Evolutionary conservation across 2,329 filamentous ascomycete species (phyloP), one percentile per base, ranked within the genome.

Genomic region (Sporothrix humicola): DNA sequence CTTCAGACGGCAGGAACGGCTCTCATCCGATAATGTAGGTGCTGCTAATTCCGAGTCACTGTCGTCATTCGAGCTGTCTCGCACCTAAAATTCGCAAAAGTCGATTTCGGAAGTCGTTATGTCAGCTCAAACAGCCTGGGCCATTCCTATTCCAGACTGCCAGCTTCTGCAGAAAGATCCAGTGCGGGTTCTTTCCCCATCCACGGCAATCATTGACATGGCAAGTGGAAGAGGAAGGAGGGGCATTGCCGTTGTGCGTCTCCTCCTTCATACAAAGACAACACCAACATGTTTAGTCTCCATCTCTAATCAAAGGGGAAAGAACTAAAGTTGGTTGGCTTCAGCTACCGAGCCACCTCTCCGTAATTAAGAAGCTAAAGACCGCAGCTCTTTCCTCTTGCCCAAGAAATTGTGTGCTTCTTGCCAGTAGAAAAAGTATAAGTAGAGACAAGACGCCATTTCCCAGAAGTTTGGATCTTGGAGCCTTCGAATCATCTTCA

Each of bases 281-380:
- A 20, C 8, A 66, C 20, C 61, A 66, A 15, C 12, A 12, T 9
- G 8, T 26, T 23, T 37, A 26, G 23, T 26, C 56, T 42, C 8
- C 8, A 6, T n/a, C 15, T 61, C 12, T 37, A 9, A 44, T 13
- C 61, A 7, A 23, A 13, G n/a, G 9, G 42, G 61, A 66, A 66
- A 23, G 61, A 46, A 7, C 61, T 26, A 26, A n/a, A n/a, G n/a
- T 6, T 3, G 48, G n/a, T 7, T 52, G 48, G 6, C n/a, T 37
- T 37, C 31, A 37, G 58, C 58, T 37, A 23, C 26, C 58, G 52
- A 61, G 58, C 46, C 8, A 50, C 20, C 20, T 31, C 17, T 10
- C 15, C 44, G 66, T 42, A 69, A 54, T 69, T 42, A 69, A 69
- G 66, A 69, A 69, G 66, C 66, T 69, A 56, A 69, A 69, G 46